Conservation (phyloP, 768 basidiomycete genomes). For the Butyriboletus loyo region DNA sequence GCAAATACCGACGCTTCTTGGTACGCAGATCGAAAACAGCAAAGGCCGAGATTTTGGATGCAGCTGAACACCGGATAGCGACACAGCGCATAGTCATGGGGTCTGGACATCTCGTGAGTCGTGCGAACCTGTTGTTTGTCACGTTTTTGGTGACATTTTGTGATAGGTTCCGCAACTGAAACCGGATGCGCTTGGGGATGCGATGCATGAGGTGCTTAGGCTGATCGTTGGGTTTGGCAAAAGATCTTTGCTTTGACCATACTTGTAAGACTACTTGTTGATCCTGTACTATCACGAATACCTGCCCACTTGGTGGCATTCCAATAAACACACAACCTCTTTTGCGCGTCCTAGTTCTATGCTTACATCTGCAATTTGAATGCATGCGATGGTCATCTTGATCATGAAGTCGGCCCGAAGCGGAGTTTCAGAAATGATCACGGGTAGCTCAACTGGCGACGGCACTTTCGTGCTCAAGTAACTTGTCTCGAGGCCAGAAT, state of each 20-base stretch:
- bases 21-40: conserved; percentile 22
- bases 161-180: conserved; percentile 28
- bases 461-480: too few species aligned
- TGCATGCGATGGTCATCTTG: too few species aligned
- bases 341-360: too few species aligned
- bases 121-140: neutral
- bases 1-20: too few species aligned
- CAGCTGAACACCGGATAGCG: conserved; percentile 19
- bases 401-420: too few species aligned
- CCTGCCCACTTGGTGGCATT: too few species aligned
- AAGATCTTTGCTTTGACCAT: conserved; percentile 16
- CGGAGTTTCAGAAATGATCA: too few species aligned
- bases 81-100: conserved; percentile 23
- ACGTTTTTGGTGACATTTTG: neutral
- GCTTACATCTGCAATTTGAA: too few species aligned
- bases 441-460: too few species aligned
- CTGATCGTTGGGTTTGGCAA: conserved; percentile 5
- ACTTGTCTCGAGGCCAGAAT: too few species aligned
- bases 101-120: conserved; percentile 31
- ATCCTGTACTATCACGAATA: neutral
- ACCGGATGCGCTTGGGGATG: conserved; percentile 27
- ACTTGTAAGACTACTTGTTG: neutral
- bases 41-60: conserved; percentile 28
- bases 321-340: too few species aligned
- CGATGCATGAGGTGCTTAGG: conserved; percentile 24